These are phyloP conservation scores for Rhizopus microsporus DNA, from an alignment of 371 early-diverging fungal species.

Conservation along the genomic window DNA sequence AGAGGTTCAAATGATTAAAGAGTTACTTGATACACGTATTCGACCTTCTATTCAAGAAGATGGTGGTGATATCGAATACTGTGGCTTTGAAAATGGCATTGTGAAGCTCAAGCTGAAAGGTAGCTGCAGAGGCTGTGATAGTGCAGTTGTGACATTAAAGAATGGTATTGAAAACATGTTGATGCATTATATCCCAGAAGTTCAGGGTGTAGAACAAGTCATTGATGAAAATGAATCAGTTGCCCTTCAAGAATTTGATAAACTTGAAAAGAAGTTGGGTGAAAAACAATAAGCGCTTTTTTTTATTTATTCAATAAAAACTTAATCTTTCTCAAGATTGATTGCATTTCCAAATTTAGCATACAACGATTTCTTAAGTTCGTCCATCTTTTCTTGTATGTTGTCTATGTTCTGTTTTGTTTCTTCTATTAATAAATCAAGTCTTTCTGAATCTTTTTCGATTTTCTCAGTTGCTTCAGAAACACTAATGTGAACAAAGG, in stretches of 20 bases:
- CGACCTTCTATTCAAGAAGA: constrained; percentile 97
- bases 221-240: constrained; percentile 54
- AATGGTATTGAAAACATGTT: constrained; percentile 98
- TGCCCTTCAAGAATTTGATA: constrained; percentile 54
- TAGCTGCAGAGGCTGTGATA: constrained; percentile 95
- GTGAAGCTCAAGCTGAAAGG: constrained; percentile 93
- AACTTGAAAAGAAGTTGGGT: constrained; percentile 42
- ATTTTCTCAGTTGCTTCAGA: constrained; percentile 75
- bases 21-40: constrained; percentile 92
- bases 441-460: constrained; percentile 59
- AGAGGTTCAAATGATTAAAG: constrained; percentile 95
- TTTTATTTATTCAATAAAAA: not conserved
- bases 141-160: constrained; percentile 87
- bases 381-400: constrained; percentile 75
- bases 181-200: constrained; percentile 97
- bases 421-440: constrained; percentile 63
- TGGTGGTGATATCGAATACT: constrained; percentile 97
- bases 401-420: constrained; percentile 69
- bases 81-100: constrained; percentile 85
- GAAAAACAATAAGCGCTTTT: constrained; percentile 29
- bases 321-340: constrained; percentile 85
- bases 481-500: constrained; percentile 79
- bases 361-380: constrained; percentile 84
- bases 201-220: constrained; percentile 90
- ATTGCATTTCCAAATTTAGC: constrained; percentile 93